Percentiles rank a stretch among this genome's conserved stretches.
Conservation (phyloP, 805 yeast genomes). For the Candida nemodendra region DNA sequence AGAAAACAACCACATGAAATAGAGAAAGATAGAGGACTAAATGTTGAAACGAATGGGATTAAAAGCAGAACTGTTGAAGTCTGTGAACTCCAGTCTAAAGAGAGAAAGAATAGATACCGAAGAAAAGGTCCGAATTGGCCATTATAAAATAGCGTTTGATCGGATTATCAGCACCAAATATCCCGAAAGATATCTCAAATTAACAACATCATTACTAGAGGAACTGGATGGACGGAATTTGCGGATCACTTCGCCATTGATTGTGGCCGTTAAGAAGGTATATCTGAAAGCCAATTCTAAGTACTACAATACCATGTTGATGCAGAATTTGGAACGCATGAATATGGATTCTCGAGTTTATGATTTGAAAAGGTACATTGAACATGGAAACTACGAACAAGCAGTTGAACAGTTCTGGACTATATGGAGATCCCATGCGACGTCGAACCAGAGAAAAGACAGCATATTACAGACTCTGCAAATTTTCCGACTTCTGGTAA, state of each 20-base stretch:
- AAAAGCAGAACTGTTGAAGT: no score
- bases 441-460: neutral
- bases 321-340: conserved; percentile 6
- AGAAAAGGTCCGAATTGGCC: no score
- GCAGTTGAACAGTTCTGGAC: conserved; percentile 23
- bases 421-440: conserved; percentile 2
- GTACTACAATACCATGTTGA: conserved; percentile 12
- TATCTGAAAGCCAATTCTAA: conserved; percentile 12
- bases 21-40: no score
- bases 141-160: neutral
- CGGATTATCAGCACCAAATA: neutral
- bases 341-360: conserved; percentile 12
- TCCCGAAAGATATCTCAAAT: neutral
- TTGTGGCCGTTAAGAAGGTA: conserved; percentile 14
- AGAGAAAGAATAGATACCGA: no score
- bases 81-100: no score
- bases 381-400: conserved; percentile 22
- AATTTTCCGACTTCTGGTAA: conserved; percentile 15
- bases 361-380: conserved; percentile 19
- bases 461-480: conserved; percentile 6
- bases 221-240: neutral
- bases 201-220: neutral
- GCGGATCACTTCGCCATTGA: conserved; percentile 3
- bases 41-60: no score
- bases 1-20: no score